Base-by-base conservation (phyloP, 768 basidiomycete genomes). In the Termitomyces sp. region DNA sequence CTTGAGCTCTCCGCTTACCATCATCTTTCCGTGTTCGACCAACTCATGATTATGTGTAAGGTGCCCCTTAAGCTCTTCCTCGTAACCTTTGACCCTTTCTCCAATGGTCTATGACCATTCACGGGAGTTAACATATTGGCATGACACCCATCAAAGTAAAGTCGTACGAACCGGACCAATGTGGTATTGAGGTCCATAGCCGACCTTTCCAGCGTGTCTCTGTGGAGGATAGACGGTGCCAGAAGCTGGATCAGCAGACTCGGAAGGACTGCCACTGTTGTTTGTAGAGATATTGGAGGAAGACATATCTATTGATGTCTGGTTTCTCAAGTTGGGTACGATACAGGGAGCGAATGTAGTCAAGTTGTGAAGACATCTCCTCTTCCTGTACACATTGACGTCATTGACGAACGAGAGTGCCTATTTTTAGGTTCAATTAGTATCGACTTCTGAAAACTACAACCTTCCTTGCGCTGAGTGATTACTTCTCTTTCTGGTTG, bases 131-230 rank as follows among this genome's bases (percentile, higher is more conserved):
- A 20, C 3, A 13, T 10, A 2, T 10, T n/a, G n/a, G 51, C 6
- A 30, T 32, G 20, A 6, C 28, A 3, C 1, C 1, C 3, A 30
- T 36, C 8, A 10, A 44, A 9, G 3, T 6, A 8, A 40, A 6
- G 36, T 4, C 14, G 7, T 9, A 20, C 74, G 44, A 60, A 79
- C 77, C 16, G 77, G 66, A 16, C 66, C 66, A 22, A 62, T 36
- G 32, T 68, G 61, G 52, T 71, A 79, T 30, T 76, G 72, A 1
- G 78, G 79, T 1, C 79, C 79, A 47, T 70, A 72, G 0, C 79
- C 78, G 9, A 79, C 76, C 26, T 66, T 66, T 2, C 78, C 78
- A 2, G 78, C 75, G 47, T 80, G 79, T 18, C 56, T 67, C 63
- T 79, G 77, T 40, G 73, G 71, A 9, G 78, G 78, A 49, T 77